phyloP scores from a whole-genome alignment of 2,329 filamentous ascomycete genomes.

The Colletotrichum sojae region DNA sequence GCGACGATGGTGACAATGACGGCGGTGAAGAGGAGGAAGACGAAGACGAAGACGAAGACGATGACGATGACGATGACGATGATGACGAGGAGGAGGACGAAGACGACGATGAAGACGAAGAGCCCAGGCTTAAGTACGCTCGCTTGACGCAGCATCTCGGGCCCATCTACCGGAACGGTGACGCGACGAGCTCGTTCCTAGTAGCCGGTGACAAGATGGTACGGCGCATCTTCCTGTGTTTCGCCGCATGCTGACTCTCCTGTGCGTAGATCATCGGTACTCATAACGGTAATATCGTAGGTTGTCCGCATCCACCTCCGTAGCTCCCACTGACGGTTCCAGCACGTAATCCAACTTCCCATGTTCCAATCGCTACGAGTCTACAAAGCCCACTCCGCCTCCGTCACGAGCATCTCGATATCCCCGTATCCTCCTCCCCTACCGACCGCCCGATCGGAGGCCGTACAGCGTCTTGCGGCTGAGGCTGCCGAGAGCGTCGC shows the following conservation, averaged over 20 bases:
- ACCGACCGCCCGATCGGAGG: conserved; percentile 59
- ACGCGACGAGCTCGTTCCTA: conserved; percentile 92
- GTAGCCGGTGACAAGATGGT: conserved; percentile 98
- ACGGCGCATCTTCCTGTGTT: conserved; percentile 46
- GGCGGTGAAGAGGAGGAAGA: conserved; percentile 56
- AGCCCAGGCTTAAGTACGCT: conserved; percentile 94
- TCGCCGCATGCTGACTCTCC: conserved; percentile 47
- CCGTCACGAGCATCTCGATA: conserved; percentile 89
- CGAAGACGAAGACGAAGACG: conserved; percentile 59
- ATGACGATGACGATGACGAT: conserved; percentile 60
- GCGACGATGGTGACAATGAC: conserved; percentile 40
- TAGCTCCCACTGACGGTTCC: conserved; percentile 14
- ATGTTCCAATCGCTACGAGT: conserved; percentile 84
- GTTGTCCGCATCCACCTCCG: conserved; percentile 49
- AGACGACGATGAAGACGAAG: conserved; percentile 90
- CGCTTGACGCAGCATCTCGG: conserved; percentile 85
- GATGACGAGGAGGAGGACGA: conserved; percentile 78
- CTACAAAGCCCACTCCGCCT: conserved; percentile 94
- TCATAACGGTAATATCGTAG: conserved; percentile 95
- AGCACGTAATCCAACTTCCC: conserved; percentile 91
- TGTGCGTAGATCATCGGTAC: conserved; percentile 83
- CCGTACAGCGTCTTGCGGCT: conserved; percentile 52
- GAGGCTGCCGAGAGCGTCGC: conserved; percentile 52
- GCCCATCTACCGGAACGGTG: conserved; percentile 91
- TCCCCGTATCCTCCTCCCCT: conserved; percentile 82